phyloP scores from a whole-genome alignment of 2,329 filamentous ascomycete genomes.

The Colletotrichum shisoi region DNA sequence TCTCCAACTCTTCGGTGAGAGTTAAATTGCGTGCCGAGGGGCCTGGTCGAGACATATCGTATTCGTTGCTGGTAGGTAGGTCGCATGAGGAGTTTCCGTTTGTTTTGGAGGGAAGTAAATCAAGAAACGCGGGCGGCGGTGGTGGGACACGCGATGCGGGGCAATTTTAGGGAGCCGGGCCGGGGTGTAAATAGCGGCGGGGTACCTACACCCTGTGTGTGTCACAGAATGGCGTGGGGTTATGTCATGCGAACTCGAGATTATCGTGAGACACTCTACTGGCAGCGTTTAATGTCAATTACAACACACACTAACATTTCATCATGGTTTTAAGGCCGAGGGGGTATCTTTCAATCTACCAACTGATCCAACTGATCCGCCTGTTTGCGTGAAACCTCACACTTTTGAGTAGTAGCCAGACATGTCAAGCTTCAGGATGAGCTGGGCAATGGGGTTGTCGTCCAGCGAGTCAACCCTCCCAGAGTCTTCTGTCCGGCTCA shows the following conservation, averaged over 20 bases:
- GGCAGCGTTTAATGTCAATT: too few relatives aligned
- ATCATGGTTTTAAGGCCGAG: background rate
- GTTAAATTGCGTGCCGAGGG: slow-evolving; percentile 68
- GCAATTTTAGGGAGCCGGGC: slow-evolving; percentile 36
- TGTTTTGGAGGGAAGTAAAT: slow-evolving; percentile 29
- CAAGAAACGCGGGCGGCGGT: slow-evolving; percentile 28
- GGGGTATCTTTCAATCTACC: slow-evolving; percentile 20
- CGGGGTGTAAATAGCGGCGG: slow-evolving; percentile 13
- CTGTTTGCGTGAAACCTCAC: slow-evolving; percentile 8
- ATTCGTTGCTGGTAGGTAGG: background rate
- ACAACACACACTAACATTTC: background rate
- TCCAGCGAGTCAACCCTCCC: slow-evolving; percentile 49
- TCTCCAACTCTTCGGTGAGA: slow-evolving; percentile 93
- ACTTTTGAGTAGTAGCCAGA: slow-evolving; percentile 66
- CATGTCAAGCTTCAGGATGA: slow-evolving; percentile 76
- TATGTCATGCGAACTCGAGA: background rate
- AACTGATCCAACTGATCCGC: background rate
- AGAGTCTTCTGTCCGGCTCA: slow-evolving; percentile 45
- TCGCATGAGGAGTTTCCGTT: slow-evolving; percentile 4
- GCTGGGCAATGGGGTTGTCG: slow-evolving; percentile 71
- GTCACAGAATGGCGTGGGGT: background rate
- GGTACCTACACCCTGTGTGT: background rate
- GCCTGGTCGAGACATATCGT: slow-evolving; percentile 60
- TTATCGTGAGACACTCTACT: too few relatives aligned
- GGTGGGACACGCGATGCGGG: slow-evolving; percentile 48